Percentiles rank a stretch among this genome's conserved stretches.
phyloP scores from a whole-genome alignment of 2,329 filamentous ascomycete species.

The Chaetomium sp. region DNA sequence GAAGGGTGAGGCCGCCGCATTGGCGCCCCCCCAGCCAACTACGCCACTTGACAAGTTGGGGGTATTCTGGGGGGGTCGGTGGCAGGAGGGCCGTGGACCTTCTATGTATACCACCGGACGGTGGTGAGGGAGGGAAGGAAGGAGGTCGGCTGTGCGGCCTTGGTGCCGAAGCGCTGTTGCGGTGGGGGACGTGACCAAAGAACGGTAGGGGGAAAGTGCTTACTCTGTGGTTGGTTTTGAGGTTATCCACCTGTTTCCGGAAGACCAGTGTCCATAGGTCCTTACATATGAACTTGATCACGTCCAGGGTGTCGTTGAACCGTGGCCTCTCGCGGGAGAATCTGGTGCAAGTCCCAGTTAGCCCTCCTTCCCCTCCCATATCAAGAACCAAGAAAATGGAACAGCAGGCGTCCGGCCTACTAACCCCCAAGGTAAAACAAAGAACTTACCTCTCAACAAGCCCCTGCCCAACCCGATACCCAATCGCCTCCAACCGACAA shows the following conservation, averaged over 20 bases:
- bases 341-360: slow-evolving; percentile 34
- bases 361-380: not conserved
- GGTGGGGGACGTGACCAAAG: too few relatives aligned
- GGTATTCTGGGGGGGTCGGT: too few relatives aligned
- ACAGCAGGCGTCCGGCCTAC: not conserved
- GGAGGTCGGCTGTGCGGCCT: too few relatives aligned
- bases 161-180: too few relatives aligned
- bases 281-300: slow-evolving; percentile 98
- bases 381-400: not conserved
- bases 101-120: too few relatives aligned
- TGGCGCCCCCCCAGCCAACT: too few relatives aligned
- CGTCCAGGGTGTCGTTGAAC: slow-evolving; percentile 86
- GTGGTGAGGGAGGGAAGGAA: too few relatives aligned
- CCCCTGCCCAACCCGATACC: slow-evolving; percentile 88
- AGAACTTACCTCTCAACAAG: slow-evolving; percentile 72
- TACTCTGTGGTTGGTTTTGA: slow-evolving; percentile 95
- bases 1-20: too few relatives aligned
- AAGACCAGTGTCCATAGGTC: slow-evolving; percentile 94
- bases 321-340: slow-evolving; percentile 79
- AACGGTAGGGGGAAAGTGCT: not conserved
- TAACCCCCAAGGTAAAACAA: not conserved
- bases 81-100: too few relatives aligned
- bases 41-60: too few relatives aligned
- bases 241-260: slow-evolving; percentile 94
- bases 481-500: slow-evolving; percentile 73